Evolutionary conservation across 2,329 filamentous ascomycete genomes (phyloP), one percentile per base, ranked within the genome.

Genomic region (Ceratocystis ficicola): DNA sequence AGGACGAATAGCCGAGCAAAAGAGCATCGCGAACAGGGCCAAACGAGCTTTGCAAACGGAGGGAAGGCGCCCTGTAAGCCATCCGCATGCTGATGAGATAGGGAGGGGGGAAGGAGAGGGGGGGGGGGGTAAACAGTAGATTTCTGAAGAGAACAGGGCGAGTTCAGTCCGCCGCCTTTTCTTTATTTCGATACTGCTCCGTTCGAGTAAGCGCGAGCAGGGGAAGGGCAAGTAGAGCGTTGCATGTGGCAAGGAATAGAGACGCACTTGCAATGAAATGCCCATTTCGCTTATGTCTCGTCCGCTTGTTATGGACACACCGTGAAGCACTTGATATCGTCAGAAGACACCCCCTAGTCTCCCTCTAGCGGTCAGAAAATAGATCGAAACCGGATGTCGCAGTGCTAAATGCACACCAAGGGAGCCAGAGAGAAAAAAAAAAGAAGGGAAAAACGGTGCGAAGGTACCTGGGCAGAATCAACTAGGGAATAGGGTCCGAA

Each of bases 281-380:
- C 55, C 55, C 30, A 59, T 59, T 32, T 59, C 55, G 55, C 55
- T 59, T 59, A 59, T 59, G 55, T 59, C 55, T 59, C 55, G 15
- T 7, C 12, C 25, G 20, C n/a, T 8, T 59, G 7, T n/a, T 59
- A 59, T 36, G 5, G 7, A 8, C 28, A 59, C 55, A 20, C 55
- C 28, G 10, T n/a, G 1, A 1, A n/a, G 2, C 4, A 30, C 17
- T 17, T 20, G 5, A 52, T 15, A 6, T 17, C 0, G 10, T 2
- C 20, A 52, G 6, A 7, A 32, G 17, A 20, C 10, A n/a, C 30
- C 15, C 30, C 30, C 25, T 36, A 12, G 5, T 32, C 5, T 17
- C 15, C 55, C 55, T 36, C 30, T n/a, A 59, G 55, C 25, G 12
- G 55, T 17, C 30, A n/a, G 12, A 36, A 59, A 30, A 57, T 20